These are phyloP conservation scores for Pezicula rhizophila DNA, from an alignment of 2,329 filamentous ascomycete genomes.

Conservation along the genomic window DNA sequence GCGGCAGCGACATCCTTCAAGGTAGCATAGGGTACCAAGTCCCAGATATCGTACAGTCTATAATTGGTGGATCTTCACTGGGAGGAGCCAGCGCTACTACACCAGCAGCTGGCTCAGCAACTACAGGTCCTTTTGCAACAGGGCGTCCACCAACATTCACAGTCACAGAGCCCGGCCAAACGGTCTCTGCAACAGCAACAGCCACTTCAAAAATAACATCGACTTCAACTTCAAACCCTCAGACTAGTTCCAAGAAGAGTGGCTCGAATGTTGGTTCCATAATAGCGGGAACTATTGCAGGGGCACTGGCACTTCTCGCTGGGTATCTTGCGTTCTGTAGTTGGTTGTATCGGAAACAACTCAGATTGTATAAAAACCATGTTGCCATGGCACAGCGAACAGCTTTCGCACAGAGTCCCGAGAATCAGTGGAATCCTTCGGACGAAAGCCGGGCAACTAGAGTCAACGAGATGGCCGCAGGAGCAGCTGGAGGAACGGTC, in stretches of 20 bases:
- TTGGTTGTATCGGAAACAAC: constrained; percentile 68
- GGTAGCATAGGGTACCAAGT: constrained; percentile 62
- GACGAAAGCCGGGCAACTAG: constrained; percentile 14
- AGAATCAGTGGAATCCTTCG: constrained; percentile 16
- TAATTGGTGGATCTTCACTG: constrained; percentile 53
- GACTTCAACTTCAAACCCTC: constrained; percentile 17
- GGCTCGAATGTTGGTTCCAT: constrained; percentile 35
- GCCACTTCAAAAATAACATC: constrained; percentile 23
- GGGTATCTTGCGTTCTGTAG: constrained; percentile 65
- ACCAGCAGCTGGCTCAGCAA: constrained; percentile 55
- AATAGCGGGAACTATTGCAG: constrained; percentile 52
- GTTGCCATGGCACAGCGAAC: constrained; percentile 59
- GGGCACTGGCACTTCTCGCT: constrained; percentile 55
- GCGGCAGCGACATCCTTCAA: constrained; percentile 37
- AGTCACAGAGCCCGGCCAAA: constrained; percentile 44
- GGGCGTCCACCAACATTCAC: constrained; percentile 66
- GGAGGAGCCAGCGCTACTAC: constrained; percentile 62
- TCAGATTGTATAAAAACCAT: constrained; percentile 64
- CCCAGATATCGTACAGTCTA: constrained; percentile 53
- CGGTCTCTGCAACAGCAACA: constrained; percentile 34
- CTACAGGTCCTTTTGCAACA: constrained; percentile 64
- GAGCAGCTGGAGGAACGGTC: constrained; percentile 7
- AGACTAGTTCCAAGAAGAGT: constrained; percentile 27
- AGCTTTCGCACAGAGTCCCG: constrained; percentile 35
- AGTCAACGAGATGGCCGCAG: constrained; percentile 18